Evolutionary conservation across 805 yeast genomes (phyloP).

Genomic region (Nakazawaea sp.): DNA sequence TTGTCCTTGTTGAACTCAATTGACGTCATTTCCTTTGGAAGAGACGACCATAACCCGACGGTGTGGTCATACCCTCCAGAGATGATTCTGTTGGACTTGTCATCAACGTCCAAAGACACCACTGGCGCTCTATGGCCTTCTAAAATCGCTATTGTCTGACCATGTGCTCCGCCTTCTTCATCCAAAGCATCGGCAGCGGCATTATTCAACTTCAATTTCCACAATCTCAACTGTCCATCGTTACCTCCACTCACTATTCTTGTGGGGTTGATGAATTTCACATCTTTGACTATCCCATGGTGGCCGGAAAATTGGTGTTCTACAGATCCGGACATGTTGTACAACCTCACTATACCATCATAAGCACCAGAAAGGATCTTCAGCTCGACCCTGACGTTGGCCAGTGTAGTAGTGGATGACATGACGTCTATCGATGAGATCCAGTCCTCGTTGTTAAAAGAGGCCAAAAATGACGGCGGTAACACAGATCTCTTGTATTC

Average conservation of each 20-base stretch:
- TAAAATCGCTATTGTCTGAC: conserved; percentile 75
- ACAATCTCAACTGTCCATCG: conserved; percentile 81
- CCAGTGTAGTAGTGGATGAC: conserved; percentile 22
- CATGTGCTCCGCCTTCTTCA: conserved; percentile 39
- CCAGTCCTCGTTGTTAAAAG: conserved; percentile 95
- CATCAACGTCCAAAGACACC: conserved; percentile 61
- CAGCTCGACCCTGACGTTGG: conserved; percentile 35
- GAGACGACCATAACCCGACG: conserved; percentile 86
- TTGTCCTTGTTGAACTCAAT: conserved; percentile 37
- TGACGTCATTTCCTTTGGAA: conserved; percentile 71
- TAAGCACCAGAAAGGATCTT: conserved; percentile 83
- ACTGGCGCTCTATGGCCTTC: conserved; percentile 90
- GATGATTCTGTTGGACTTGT: conserved; percentile 51
- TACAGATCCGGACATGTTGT: conserved; percentile 75
- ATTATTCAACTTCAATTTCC: conserved; percentile 56
- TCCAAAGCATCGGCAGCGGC: conserved; percentile 24
- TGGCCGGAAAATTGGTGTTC: conserved; percentile 83
- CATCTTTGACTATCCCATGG: conserved; percentile 78
- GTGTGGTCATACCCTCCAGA: conserved; percentile 81
- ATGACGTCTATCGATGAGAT: conserved; percentile 63
- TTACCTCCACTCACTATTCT: conserved; percentile 81
- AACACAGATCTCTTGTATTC: conserved; percentile 90
- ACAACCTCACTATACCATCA: conserved; percentile 90
- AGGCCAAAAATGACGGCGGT: conserved; percentile 89
- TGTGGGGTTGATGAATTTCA: conserved; percentile 69